Base-by-base conservation (phyloP, 139 green algal genomes). In the Penium margaritaceum region DNA sequence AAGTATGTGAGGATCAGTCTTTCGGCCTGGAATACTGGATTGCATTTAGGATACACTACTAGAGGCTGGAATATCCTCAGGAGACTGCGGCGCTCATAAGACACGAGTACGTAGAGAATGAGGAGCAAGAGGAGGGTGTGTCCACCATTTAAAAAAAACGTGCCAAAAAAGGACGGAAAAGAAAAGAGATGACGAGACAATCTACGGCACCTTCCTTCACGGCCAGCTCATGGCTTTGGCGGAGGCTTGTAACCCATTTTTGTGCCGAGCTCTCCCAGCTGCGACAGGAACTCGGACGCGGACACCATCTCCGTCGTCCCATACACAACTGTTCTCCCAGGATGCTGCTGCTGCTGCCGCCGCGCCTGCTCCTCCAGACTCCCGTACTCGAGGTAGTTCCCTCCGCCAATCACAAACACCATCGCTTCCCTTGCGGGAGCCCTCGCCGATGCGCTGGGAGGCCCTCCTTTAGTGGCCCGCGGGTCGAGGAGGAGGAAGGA, bases 401-500 rank as follows among this genome's bases (percentile, higher is more conserved):
- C 95, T 3, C 93, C 95, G 0, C 95, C 95, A 34, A 99, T 90
- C 84, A 98, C 90, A 78, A 97, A 99, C 33, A 96, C 92, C 6
- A 99, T 85, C 1, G 86, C 88, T 35, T 98, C 91, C 63, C 83
- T 81, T 79, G 89, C 91, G 21, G 88, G 70, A 15, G 70, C 75
- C 30, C 67, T 61, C 1, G 80, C 65, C 15, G 81, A 81, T 67
- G 85, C 75, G 32, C 44, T 39, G 34, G 14, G 57, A 21, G 1
- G 9, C 33, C 54, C 66, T 21, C 7, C 87, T 95, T 95, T 30
- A 91, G 76, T 55, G 32, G 39, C 76, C 29, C 62, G 35, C 1
- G 76, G 91, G 77, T 98, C 94, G 41, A 98, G 90, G 19, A 85
- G 78, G 1, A 86, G 63, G 70, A 95, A 97, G 9, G 54, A 61